phyloP scores from a whole-genome alignment of 2,329 filamentous ascomycete genomes.

The Helotiales sp. region DNA sequence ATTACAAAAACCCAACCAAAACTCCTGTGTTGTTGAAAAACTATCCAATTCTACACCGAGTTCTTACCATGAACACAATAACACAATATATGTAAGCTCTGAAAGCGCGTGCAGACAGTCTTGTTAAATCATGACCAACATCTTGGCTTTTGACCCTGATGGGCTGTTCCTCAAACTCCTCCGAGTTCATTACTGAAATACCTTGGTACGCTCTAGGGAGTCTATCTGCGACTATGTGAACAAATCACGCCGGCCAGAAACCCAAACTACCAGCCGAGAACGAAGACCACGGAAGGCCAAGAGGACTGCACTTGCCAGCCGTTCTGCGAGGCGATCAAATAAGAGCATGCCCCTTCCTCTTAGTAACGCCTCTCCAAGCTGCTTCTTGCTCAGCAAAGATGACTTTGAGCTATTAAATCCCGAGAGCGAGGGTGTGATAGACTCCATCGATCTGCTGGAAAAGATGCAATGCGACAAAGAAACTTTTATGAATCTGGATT shows the following conservation, averaged over 20 bases:
- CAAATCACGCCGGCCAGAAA: neutral
- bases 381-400: neutral
- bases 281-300: no score
- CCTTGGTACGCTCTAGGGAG: neutral
- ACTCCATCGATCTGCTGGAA: neutral
- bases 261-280: no score
- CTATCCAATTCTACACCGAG: neutral
- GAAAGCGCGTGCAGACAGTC: no score
- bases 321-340: no score
- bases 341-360: neutral
- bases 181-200: no score
- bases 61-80: neutral
- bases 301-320: no score
- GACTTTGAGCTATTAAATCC: neutral
- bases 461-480: neutral
- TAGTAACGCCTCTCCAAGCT: neutral
- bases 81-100: neutral
- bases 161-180: no score
- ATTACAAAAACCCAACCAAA: neutral
- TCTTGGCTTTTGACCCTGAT: no score
- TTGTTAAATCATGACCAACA: no score
- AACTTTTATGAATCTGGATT: neutral
- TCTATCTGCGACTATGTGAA: neutral
- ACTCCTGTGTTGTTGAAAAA: no score
- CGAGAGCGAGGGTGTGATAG: neutral